Evolutionary conservation across 345 rosid species (phyloP).

Genomic region (Toxicodendron radicans): DNA sequence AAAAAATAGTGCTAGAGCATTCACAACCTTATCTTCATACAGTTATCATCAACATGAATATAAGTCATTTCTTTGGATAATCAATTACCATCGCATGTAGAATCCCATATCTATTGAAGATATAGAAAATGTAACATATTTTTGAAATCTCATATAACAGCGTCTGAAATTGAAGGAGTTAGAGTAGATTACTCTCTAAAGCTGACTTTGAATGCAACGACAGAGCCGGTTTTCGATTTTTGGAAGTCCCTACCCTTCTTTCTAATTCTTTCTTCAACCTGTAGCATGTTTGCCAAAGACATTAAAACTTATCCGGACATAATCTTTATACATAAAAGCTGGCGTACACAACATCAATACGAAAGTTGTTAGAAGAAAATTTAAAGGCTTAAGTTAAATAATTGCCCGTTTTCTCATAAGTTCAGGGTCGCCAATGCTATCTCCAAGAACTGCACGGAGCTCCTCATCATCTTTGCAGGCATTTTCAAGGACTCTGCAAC

Average conservation of each 20-base stretch:
- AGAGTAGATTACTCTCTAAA: constrained; percentile 69
- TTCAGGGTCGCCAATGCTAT: constrained; percentile 87
- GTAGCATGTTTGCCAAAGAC: constrained; percentile 15
- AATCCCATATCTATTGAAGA: too few relatives aligned
- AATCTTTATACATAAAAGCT: background rate
- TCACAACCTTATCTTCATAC: background rate
- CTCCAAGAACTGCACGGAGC: constrained; percentile 83
- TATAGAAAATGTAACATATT: background rate
- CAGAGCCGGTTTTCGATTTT: constrained; percentile 78
- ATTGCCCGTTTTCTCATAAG: constrained; percentile 76
- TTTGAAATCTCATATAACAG: background rate
- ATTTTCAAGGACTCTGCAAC: constrained; percentile 62
- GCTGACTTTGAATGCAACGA: constrained; percentile 88
- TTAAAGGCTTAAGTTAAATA: too few relatives aligned
- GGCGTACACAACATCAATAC: background rate
- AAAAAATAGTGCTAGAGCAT: background rate
- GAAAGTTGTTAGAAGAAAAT: background rate
- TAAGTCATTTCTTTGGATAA: background rate
- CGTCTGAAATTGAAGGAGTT: background rate
- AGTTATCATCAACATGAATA: background rate
- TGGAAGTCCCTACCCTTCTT: constrained; percentile 72
- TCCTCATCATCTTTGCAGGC: constrained; percentile 84
- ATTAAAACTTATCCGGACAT: background rate
- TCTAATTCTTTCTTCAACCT: constrained; percentile 81
- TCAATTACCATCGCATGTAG: background rate